Evolutionary conservation across 768 basidiomycete genomes (phyloP).

Genomic region (Lentinula sp.): DNA sequence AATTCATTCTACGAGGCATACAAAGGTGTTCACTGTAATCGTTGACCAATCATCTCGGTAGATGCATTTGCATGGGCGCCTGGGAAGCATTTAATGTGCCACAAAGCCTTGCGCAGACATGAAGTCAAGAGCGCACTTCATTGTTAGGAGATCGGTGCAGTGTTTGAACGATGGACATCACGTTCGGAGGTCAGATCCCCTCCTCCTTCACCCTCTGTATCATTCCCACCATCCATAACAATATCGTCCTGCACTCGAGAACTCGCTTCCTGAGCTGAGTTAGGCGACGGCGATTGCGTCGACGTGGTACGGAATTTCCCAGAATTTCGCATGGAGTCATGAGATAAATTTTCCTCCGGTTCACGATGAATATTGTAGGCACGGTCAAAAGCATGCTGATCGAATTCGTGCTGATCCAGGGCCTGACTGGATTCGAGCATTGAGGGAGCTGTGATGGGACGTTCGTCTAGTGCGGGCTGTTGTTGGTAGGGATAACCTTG

Average conservation of each 20-base stretch:
- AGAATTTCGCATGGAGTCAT: not conserved
- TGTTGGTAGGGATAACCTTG: not conserved
- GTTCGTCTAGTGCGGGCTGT: not conserved
- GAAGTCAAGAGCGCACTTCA: not conserved
- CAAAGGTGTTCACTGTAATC: too few species aligned
- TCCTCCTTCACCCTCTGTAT: too few species aligned
- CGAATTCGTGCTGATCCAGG: not conserved
- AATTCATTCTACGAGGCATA: too few species aligned
- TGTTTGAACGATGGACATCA: not conserved
- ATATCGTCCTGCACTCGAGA: not conserved
- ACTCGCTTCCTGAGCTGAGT: too few species aligned
- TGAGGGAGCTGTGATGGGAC: not conserved
- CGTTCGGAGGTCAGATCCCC: too few species aligned
- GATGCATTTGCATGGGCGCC: too few species aligned
- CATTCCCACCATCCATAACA: not conserved
- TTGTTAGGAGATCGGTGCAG: not conserved
- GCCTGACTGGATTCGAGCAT: not conserved
- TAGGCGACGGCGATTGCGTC: not conserved
- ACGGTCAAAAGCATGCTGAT: not conserved
- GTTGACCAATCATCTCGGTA: too few species aligned
- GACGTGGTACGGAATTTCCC: not conserved
- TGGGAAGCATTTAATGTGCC: too few species aligned
- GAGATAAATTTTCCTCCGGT: not conserved
- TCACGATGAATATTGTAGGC: not conserved
- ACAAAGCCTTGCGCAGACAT: too few species aligned